These are phyloP conservation scores for Boletus patriciae DNA, from an alignment of 768 basidiomycete species.

Conservation along the genomic window DNA sequence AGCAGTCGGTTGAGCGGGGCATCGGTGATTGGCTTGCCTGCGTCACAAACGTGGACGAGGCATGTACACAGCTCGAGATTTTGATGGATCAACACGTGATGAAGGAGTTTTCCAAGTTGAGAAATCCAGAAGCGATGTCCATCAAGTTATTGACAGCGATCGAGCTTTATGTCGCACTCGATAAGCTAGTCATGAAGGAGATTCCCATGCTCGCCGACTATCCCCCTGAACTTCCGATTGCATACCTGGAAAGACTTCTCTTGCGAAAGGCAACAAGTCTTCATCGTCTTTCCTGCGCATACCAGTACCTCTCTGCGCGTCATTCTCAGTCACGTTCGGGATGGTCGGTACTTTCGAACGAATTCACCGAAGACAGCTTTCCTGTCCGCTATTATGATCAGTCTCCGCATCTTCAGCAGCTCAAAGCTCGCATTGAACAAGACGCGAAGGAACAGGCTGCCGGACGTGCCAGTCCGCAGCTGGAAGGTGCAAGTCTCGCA, in stretches of 20 bases:
- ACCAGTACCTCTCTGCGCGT: slow-evolving; percentile 34
- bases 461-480: slow-evolving; percentile 9
- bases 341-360: slow-evolving; percentile 35
- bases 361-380: slow-evolving; percentile 7
- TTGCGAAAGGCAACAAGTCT: slow-evolving; percentile 32
- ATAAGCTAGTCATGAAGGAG: slow-evolving; percentile 13
- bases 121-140: slow-evolving; percentile 39
- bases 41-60: slow-evolving; percentile 4
- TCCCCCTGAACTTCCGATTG: slow-evolving; percentile 29
- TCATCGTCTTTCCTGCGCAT: slow-evolving; percentile 25
- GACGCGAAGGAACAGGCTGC: slow-evolving; percentile 14
- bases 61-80: slow-evolving; percentile 15
- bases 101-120: neutral
- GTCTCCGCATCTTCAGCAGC: slow-evolving; percentile 22
- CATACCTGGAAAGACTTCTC: slow-evolving; percentile 22
- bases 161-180: too few species aligned
- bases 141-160: slow-evolving; percentile 37
- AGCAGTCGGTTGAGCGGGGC: slow-evolving; percentile 29
- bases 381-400: too few species aligned
- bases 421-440: slow-evolving; percentile 31
- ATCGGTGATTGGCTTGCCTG: slow-evolving; percentile 35
- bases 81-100: slow-evolving; percentile 30
- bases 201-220: slow-evolving; percentile 33
- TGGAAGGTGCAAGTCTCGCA: neutral
- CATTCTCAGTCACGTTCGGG: slow-evolving; percentile 11